Percentiles rank a stretch among this genome's conserved stretches.
Evolutionary conservation across 2,329 filamentous ascomycete genomes (phyloP).

Genomic region (Cryphonectria naterciae): DNA sequence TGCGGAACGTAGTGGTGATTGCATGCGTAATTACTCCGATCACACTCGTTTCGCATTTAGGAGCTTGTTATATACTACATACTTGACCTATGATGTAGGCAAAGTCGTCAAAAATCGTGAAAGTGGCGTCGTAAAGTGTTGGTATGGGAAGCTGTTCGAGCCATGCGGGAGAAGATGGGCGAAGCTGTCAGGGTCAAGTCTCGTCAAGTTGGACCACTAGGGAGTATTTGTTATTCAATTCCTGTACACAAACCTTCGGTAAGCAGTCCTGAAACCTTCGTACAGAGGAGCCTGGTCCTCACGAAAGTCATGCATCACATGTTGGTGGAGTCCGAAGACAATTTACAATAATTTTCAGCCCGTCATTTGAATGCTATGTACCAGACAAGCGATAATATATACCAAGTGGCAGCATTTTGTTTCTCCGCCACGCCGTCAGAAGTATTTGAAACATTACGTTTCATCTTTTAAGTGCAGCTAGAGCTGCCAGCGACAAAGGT

Average conservation of each 20-base stretch:
- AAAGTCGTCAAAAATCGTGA: background rate
- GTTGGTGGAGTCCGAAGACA: background rate
- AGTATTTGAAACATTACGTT: background rate
- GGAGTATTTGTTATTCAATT: too few species aligned
- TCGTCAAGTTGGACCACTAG: background rate
- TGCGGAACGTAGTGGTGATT: too few species aligned
- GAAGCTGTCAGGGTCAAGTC: background rate
- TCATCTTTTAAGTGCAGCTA: conserved; percentile 32
- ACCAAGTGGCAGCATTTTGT: background rate
- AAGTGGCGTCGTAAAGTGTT: background rate
- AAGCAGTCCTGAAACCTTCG: background rate
- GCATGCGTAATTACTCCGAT: too few species aligned
- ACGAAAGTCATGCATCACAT: background rate
- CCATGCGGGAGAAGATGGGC: background rate
- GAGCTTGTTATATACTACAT: background rate
- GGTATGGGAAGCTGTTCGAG: background rate
- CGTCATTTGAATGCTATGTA: background rate
- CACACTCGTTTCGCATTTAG: background rate
- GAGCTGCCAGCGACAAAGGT: conserved; percentile 40
- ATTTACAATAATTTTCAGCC: background rate
- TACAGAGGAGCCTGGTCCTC: background rate
- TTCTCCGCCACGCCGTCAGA: background rate
- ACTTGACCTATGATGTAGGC: background rate
- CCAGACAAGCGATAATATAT: background rate
- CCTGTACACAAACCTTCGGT: background rate